Percentiles rank a stretch among this genome's conserved stretches.
These are phyloP conservation scores for Monosporascus sp. DNA, from an alignment of 2,329 filamentous ascomycete species.

Conservation along the genomic window DNA sequence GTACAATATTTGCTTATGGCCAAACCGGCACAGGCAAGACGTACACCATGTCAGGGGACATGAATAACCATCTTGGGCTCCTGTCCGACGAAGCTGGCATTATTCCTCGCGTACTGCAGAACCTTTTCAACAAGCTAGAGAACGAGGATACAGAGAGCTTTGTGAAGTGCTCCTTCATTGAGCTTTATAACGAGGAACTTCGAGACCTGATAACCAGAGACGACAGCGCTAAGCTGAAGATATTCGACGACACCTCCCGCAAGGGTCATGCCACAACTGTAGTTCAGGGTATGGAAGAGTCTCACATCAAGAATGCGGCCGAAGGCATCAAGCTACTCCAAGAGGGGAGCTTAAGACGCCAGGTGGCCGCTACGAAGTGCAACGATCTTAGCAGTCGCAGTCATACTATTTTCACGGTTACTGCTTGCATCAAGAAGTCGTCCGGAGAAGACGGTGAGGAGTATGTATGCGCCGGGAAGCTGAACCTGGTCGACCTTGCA, in stretches of 20 bases:
- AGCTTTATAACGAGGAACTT: slow-evolving; percentile 96
- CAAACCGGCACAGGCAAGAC: slow-evolving; percentile 98
- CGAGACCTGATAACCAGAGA: slow-evolving; percentile 82
- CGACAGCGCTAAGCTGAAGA: slow-evolving; percentile 82
- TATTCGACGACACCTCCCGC: slow-evolving; percentile 84
- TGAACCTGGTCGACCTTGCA: slow-evolving; percentile 93
- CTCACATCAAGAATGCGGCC: slow-evolving; percentile 77
- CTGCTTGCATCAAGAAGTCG: slow-evolving; percentile 78
- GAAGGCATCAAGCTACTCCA: slow-evolving; percentile 87
- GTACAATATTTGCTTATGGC: slow-evolving; percentile 97
- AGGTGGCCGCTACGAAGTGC: slow-evolving; percentile 99
- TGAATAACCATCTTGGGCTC: slow-evolving; percentile 79
- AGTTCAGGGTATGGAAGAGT: slow-evolving; percentile 97
- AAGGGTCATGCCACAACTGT: slow-evolving; percentile 81
- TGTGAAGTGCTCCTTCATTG: slow-evolving; percentile 97
- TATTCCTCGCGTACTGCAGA: slow-evolving; percentile 83
- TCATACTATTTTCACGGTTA: slow-evolving; percentile 96
- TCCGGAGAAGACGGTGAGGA: slow-evolving; percentile 80
- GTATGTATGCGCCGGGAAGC: slow-evolving; percentile 82
- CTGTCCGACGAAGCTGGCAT: slow-evolving; percentile 91
- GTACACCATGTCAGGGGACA: slow-evolving; percentile 98
- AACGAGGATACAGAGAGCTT: slow-evolving; percentile 73
- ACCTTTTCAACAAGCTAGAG: slow-evolving; percentile 81
- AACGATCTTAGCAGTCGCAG: slow-evolving; percentile 96
- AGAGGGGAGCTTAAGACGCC: slow-evolving; percentile 83